Base-by-base conservation (phyloP, 208 protist species). In the Histomonas meleagridis region DNA sequence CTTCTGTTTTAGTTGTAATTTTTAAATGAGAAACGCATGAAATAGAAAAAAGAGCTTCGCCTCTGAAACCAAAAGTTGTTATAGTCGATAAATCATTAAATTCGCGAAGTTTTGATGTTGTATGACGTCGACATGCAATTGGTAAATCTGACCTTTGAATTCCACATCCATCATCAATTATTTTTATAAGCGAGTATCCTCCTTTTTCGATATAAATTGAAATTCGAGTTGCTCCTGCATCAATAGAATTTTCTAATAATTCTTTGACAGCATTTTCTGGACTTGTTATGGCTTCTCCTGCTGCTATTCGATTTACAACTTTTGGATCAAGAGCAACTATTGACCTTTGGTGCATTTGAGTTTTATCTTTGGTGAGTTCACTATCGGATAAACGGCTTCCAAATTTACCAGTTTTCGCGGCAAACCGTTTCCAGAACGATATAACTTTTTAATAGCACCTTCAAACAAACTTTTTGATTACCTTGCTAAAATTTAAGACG, bases 1-100 rank as follows among this genome's bases (percentile, higher is more conserved):
- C 76, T 90, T 35, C n/a, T 57, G 32, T 26, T 10, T 90, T 90
- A 32, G 76, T 60, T 2, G 35, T 90, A 4, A 90, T 90, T 38
- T 23, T 18, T 32, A 90, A 26, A 38, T 90, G 10, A 16, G 32
- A 55, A 62, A 53, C 35, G n/a, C 40, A 91, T 79, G 69, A 72
- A 69, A 99, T 94, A 12, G 96, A 97, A 90, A 96, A 96, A 46
- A 99, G 94, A 32, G 97, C 98, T 93, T 99, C 97, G 0, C 98
- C 98, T 26, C 98, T 94, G 92, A 99, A 99, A 23, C 98, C 98
- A 94, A 96, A 97, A 7, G 96, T 97, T 32, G 16, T 32, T 10
- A 97, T 90, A 14, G 28, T 65, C 28, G 94, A 21, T 2, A 97
- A 55, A 78, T 97, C 96, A 18, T 94, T 72, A 92, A 96, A 97